A percentile compares a stretch with the other conserved stretches of the same genome.
These are phyloP conservation scores for Aspergillus floridensis DNA, from an alignment of 2,329 filamentous ascomycete genomes.

Conservation along the genomic window DNA sequence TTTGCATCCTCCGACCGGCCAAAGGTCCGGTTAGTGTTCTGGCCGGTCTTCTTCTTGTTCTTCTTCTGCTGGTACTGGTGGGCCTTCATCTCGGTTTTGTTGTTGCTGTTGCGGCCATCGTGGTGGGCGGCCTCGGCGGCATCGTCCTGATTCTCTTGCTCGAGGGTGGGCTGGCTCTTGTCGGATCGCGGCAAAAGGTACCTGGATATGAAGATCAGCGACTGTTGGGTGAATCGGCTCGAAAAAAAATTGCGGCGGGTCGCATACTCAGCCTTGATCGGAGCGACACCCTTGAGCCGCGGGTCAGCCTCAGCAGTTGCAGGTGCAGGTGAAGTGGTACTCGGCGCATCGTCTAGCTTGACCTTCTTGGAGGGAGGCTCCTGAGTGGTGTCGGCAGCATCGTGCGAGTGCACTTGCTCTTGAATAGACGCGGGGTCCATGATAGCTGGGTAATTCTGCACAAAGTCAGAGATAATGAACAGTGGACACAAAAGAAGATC, in stretches of 20 bases:
- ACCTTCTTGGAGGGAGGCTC: constrained; percentile 59
- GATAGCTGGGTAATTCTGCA: not conserved
- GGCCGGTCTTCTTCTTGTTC: constrained; percentile 65
- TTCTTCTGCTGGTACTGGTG: constrained; percentile 34
- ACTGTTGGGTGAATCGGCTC: not conserved
- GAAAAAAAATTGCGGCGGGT: not conserved
- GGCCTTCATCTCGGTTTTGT: constrained; percentile 36
- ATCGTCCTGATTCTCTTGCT: constrained; percentile 51
- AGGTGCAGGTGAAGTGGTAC: constrained; percentile 21
- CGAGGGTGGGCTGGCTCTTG: constrained; percentile 21
- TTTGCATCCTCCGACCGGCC: constrained; percentile 75
- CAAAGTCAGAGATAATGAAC: not conserved
- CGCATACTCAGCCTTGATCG: constrained; percentile 69
- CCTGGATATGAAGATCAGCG: constrained; percentile 21
- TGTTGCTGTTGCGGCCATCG: constrained; percentile 38
- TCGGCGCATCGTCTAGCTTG: constrained; percentile 49
- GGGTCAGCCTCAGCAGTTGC: constrained; percentile 27
- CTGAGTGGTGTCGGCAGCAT: constrained; percentile 29
- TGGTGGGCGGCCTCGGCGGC: constrained; percentile 58
- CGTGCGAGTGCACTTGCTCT: constrained; percentile 10
- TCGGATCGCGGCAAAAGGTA: constrained; percentile 29
- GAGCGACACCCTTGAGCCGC: constrained; percentile 59
- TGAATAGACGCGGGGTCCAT: constrained; percentile 16
- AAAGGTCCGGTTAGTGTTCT: constrained; percentile 81
- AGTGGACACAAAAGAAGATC: not conserved